Evolutionary conservation across 805 yeast species (phyloP), one percentile per base, ranked within the genome.

Genomic region (Cephaloascus albidus): DNA sequence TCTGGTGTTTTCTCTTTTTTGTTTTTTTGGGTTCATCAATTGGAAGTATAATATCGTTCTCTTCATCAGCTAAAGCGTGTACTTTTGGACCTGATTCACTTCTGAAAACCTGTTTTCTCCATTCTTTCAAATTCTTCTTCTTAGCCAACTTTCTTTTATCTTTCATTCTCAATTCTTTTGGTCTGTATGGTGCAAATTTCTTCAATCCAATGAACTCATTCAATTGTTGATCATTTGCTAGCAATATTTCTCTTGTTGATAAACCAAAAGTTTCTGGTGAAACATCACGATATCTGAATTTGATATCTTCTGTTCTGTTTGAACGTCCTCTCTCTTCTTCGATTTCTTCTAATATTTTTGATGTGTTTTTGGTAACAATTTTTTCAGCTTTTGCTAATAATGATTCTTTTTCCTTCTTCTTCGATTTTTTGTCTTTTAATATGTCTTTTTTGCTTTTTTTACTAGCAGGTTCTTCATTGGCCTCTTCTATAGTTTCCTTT

Each of bases 181-280:
- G 77, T 57, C 96, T 78, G 58, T 85, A 93, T 20, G 97, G 90
- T 0, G 97, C 97, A 48, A 93, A 78, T 59, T 89, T 89, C 67
- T 90, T 90, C 51, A 93, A 65, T 18, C 96, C 93, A 42, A 88
- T 81, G 52, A 71, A 88, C 41, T 80, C 82, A 60, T 93, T 93
- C 58, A 93, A 69, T 37, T 82, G 84, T 44, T 73, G 70, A 57
- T 93, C 98, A 53, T 85, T 90, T 12, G 98, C 98, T 42, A 86
- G 63, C 39, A 93, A 67, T 36, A 93, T 93, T 51, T 93, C 98
- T 45, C 93, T 72, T 0, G 93, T 74, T 0, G 85, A 70, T 37
- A 93, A 69, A 10, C 97, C 97, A 62, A 76, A 93, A 8, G 88
- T 65, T 52, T 93, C 97, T 6, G 98, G 97, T 1, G 96, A 88